Conservation (phyloP, 2,329 filamentous ascomycete species). For the Fusarium lyarnte region DNA sequence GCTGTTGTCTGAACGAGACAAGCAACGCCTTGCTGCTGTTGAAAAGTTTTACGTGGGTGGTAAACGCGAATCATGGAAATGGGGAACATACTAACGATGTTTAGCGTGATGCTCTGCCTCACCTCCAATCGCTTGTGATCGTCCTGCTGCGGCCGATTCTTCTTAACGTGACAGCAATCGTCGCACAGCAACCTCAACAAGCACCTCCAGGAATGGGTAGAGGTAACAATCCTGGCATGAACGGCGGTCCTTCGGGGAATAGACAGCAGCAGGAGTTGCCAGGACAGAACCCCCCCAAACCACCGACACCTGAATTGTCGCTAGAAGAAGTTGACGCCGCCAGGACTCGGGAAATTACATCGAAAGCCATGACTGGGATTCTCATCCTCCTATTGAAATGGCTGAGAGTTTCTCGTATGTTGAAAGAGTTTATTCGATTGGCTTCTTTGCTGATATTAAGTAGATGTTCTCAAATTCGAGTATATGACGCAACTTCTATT, state of each 20-base stretch:
- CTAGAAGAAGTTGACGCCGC: constrained; percentile 84
- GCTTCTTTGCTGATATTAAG: constrained; percentile 22
- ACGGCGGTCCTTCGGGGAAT: constrained; percentile 50
- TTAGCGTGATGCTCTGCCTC: constrained; percentile 78
- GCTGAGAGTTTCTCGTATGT: constrained; percentile 92
- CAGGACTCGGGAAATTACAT: constrained; percentile 84
- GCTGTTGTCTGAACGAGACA: constrained; percentile 62
- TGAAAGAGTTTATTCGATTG: background rate
- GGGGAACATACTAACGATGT: background rate
- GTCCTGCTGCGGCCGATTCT: constrained; percentile 90
- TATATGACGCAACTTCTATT: constrained; percentile 93
- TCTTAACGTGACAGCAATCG: constrained; percentile 86
- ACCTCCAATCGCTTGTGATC: constrained; percentile 92
- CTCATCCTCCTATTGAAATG: constrained; percentile 91
- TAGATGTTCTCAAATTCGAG: constrained; percentile 94
- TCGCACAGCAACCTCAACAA: constrained; percentile 66
- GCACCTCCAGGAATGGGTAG: constrained; percentile 56
- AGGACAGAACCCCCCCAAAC: constrained; percentile 47
- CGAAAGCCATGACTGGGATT: constrained; percentile 91
- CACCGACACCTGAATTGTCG: constrained; percentile 57
- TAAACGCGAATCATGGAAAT: background rate
- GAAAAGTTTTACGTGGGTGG: constrained; percentile 85
- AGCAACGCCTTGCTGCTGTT: constrained; percentile 74
- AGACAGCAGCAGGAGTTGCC: constrained; percentile 45
- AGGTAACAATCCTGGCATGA: constrained; percentile 52